Conservation (phyloP, 2,329 filamentous ascomycete genomes). For the Ceratocystis alfenasii region DNA sequence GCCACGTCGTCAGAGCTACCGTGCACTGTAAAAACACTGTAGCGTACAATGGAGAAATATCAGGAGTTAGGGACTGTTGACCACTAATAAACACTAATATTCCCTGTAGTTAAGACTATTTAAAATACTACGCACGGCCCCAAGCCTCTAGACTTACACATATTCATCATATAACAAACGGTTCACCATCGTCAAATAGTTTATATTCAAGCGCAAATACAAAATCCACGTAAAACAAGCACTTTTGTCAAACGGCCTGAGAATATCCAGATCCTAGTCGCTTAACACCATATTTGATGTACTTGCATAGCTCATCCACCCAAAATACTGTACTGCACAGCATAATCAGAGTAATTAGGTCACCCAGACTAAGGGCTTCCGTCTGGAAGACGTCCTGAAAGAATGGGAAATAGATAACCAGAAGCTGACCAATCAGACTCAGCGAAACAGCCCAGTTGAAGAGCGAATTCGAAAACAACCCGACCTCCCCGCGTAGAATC, state of each 20-base stretch:
- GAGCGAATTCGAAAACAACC: conserved; percentile 73
- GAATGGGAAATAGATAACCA: conserved; percentile 91
- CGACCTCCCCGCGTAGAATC: conserved; percentile 72
- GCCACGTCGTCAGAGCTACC: background rate
- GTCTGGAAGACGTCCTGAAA: conserved; percentile 94
- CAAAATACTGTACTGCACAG: conserved; percentile 88
- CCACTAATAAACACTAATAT: no score
- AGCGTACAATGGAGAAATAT: background rate
- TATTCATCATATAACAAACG: background rate
- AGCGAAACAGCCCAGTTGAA: conserved; percentile 94
- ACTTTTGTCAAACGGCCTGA: conserved; percentile 19
- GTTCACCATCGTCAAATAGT: conserved; percentile 1
- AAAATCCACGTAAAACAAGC: conserved; percentile 12
- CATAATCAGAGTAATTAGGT: conserved; percentile 59
- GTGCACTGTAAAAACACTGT: conserved; percentile 1
- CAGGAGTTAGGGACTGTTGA: background rate
- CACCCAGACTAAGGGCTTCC: conserved; percentile 62
- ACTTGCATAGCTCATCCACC: conserved; percentile 86
- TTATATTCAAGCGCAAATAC: conserved; percentile 11
- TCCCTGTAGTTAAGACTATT: background rate
- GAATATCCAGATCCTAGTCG: conserved; percentile 46
- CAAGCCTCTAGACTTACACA: background rate
- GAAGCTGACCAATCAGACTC: conserved; percentile 69
- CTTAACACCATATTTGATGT: conserved; percentile 48
- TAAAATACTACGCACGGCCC: background rate